A percentile compares a stretch with the other conserved stretches of the same genome.
phyloP scores from a whole-genome alignment of 441 rosid genomes.

The Aquilaria agallochum region DNA sequence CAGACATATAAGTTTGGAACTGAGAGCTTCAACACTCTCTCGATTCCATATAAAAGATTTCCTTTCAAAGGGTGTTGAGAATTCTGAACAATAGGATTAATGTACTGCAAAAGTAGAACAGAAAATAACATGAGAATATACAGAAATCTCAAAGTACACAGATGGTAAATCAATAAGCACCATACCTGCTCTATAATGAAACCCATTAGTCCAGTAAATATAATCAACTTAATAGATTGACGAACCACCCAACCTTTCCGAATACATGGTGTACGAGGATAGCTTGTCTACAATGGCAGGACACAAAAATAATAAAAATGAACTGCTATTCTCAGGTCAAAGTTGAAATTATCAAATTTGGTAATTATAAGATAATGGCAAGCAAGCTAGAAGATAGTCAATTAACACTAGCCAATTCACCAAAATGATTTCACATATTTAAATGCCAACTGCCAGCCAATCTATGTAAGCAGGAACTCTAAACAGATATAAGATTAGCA shows the following conservation, averaged over 20 bases:
- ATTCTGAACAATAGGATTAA: conserved; percentile 92
- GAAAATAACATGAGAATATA: conserved; percentile 22
- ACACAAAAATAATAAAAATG: conserved; percentile 11
- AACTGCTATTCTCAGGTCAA: neutral
- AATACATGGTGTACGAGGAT: conserved; percentile 78
- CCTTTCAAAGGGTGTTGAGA: conserved; percentile 98
- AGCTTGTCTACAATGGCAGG: conserved; percentile 50
- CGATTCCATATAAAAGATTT: conserved; percentile 72
- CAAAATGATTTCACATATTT: too few relatives aligned
- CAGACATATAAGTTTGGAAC: conserved; percentile 95
- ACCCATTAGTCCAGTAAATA: conserved; percentile 95
- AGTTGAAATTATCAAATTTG: neutral
- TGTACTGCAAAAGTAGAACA: conserved; percentile 67
- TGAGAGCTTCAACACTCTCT: conserved; percentile 97
- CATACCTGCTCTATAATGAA: conserved; percentile 88
- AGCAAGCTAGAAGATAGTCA: neutral
- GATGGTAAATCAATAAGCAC: conserved; percentile 10
- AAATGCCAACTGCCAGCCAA: too few relatives aligned
- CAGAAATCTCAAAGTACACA: neutral
- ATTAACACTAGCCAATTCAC: too few relatives aligned
- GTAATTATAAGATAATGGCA: neutral
- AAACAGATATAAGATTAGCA: too few relatives aligned
- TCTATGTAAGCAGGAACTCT: too few relatives aligned
- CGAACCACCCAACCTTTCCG: conserved; percentile 94
- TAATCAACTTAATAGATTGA: conserved; percentile 72